Conservation (phyloP, 2,329 filamentous ascomycete species). For the Penicillium sp. region DNA sequence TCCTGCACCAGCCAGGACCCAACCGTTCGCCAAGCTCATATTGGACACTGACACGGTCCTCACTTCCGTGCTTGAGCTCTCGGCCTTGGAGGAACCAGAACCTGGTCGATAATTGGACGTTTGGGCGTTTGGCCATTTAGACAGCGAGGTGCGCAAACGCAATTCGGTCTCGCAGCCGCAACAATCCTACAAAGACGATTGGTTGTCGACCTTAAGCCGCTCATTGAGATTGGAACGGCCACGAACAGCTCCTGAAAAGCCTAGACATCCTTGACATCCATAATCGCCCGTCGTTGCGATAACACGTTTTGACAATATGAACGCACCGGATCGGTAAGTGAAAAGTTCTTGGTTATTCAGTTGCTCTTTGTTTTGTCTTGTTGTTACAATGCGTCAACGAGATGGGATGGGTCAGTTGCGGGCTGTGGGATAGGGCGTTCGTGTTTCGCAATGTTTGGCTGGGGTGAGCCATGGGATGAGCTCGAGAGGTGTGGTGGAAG, state of each 20-base stretch:
- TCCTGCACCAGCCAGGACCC: not conserved
- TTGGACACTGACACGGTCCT: not conserved
- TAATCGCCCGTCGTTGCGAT: not conserved
- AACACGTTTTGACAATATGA: slow-evolving; percentile 43
- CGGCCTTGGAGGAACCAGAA: no score
- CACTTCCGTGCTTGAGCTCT: not conserved
- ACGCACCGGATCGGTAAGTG: slow-evolving; percentile 46
- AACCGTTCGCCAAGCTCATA: not conserved
- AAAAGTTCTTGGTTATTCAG: not conserved
- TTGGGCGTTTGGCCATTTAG: not conserved
- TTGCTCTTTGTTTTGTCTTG: not conserved
- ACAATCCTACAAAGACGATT: not conserved
- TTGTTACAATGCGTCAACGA: not conserved
- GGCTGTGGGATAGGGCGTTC: not conserved
- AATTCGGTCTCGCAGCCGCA: not conserved
- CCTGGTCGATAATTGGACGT: not conserved
- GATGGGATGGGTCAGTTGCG: not conserved
- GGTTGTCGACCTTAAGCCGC: not conserved
- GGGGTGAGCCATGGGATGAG: not conserved
- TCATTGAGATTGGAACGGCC: no score
- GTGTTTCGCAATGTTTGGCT: not conserved
- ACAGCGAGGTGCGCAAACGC: not conserved
- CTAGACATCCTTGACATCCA: no score
- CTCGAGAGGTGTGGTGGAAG: not conserved
- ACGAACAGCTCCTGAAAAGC: not conserved